Conservation (phyloP, 2,329 filamentous ascomycete genomes). For the Monosporascus sp. region DNA sequence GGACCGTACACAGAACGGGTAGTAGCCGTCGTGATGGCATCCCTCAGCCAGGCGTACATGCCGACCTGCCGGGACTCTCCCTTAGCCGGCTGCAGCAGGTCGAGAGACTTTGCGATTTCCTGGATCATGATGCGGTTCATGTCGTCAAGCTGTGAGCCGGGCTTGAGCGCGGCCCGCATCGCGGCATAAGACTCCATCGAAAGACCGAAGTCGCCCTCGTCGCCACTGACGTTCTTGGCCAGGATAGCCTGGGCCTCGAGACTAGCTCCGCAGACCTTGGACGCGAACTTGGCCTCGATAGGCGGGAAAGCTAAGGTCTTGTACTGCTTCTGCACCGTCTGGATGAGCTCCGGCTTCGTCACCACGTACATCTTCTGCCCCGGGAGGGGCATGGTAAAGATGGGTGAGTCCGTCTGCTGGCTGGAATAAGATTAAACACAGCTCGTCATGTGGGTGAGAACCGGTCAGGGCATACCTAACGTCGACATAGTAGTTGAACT, state of each 20-base stretch:
- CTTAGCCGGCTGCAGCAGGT: slow-evolving; percentile 8
- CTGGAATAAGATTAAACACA: slow-evolving; percentile 3
- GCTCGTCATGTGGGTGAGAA: not conserved
- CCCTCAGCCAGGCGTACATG: slow-evolving; percentile 21
- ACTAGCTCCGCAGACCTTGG: slow-evolving; percentile 24
- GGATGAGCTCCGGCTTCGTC: slow-evolving; percentile 30
- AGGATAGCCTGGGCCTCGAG: slow-evolving; percentile 24
- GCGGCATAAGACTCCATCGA: slow-evolving; percentile 28
- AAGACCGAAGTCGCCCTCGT: slow-evolving; percentile 27
- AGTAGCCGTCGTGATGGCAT: slow-evolving; percentile 29
- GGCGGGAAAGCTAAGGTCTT: slow-evolving; percentile 32
- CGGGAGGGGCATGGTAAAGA: slow-evolving; percentile 35
- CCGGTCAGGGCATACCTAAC: slow-evolving; percentile 16
- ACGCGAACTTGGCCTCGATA: slow-evolving; percentile 28
- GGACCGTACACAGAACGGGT: slow-evolving; percentile 36
- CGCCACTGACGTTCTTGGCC: slow-evolving; percentile 26
- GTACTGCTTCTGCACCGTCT: slow-evolving; percentile 31
- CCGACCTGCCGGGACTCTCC: slow-evolving; percentile 8
- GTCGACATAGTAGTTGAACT: slow-evolving; percentile 27
- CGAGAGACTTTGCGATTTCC: slow-evolving; percentile 21
- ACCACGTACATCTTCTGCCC: slow-evolving; percentile 37
- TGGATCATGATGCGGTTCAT: slow-evolving; percentile 30
- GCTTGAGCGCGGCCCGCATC: slow-evolving; percentile 26
- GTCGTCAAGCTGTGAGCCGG: slow-evolving; percentile 25
- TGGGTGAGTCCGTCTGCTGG: slow-evolving; percentile 20